Evolutionary conservation across 2,329 filamentous ascomycete species (phyloP).

Genomic region (Claviceps monticola): DNA sequence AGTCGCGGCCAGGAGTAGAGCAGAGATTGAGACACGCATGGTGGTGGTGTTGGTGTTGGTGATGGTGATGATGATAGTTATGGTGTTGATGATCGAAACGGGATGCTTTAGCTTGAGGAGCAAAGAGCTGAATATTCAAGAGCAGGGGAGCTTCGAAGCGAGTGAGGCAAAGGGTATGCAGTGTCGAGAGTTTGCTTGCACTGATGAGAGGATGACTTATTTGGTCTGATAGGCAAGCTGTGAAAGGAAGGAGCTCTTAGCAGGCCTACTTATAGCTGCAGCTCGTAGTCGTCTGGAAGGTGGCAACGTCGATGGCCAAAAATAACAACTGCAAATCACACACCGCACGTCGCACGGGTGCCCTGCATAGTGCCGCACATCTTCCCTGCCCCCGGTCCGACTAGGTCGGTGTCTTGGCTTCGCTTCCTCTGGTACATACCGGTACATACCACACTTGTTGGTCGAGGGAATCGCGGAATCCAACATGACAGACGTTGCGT

Average conservation of each 20-base stretch:
- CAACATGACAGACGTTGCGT: neutral
- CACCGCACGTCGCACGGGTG: neutral
- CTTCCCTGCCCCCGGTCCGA: neutral
- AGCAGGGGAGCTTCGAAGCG: neutral
- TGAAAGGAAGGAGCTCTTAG: neutral
- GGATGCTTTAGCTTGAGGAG: too few species aligned
- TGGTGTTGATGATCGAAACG: neutral
- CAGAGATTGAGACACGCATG: conserved; percentile 9
- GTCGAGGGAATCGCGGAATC: neutral
- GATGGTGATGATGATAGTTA: neutral
- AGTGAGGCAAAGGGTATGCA: neutral
- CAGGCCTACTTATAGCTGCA: neutral
- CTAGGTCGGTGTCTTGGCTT: neutral
- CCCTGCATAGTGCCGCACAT: neutral
- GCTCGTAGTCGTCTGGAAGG: neutral
- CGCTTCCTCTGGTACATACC: neutral
- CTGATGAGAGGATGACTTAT: neutral
- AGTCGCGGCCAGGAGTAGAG: conserved; percentile 13
- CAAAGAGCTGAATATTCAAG: neutral
- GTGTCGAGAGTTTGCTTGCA: neutral
- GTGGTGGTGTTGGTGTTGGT: conserved; percentile 2
- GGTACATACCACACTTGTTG: neutral
- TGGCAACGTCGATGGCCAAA: neutral
- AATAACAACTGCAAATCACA: neutral
- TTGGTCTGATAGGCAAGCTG: neutral